Percentiles rank a stretch among this genome's conserved stretches.
Conservation (phyloP, 2,329 filamentous ascomycete species). For the Fusarium anthophilum region DNA sequence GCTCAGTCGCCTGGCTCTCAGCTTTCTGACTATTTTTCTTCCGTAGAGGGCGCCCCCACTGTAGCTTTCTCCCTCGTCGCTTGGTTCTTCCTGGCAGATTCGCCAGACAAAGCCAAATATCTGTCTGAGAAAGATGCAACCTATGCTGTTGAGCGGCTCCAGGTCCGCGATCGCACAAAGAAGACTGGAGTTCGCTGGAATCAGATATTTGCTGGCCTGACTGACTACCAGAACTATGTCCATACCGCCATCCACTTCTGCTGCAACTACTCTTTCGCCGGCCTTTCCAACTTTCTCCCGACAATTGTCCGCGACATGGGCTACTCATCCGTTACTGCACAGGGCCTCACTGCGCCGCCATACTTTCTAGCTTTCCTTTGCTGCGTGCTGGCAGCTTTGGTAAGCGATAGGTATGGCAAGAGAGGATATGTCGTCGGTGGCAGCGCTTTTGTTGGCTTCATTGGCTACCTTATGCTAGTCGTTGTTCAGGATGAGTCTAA, state of each 20-base stretch:
- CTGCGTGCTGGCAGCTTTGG: constrained; percentile 9
- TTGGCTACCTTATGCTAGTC: constrained; percentile 9
- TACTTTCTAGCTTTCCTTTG: constrained; percentile 14
- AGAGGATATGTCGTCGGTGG: not conserved
- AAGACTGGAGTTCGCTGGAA: constrained; percentile 20
- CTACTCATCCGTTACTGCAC: constrained; percentile 5
- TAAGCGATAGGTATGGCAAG: constrained; percentile 4
- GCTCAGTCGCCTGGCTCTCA: no score
- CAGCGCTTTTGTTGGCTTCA: not conserved
- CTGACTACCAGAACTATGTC: constrained; percentile 23
- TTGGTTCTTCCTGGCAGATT: constrained; percentile 26
- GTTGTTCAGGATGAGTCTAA: constrained; percentile 11
- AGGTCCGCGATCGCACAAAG: constrained; percentile 2
- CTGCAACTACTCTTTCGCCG: constrained; percentile 28
- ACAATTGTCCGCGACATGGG: constrained; percentile 19
- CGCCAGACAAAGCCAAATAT: constrained; percentile 8
- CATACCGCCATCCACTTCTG: constrained; percentile 28
- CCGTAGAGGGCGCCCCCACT: constrained; percentile 15
- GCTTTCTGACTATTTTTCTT: not conserved
- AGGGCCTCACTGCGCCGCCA: constrained; percentile 12
- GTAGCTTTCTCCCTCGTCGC: constrained; percentile 6
- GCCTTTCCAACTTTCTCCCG: constrained; percentile 25
- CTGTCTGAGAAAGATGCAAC: not conserved
- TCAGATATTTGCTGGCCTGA: constrained; percentile 6
- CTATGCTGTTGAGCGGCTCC: not conserved